Evolutionary conservation across 495 filamentous ascomycete genomes (phyloP).

Genomic region (Paragyromitra xinjiangensis): DNA sequence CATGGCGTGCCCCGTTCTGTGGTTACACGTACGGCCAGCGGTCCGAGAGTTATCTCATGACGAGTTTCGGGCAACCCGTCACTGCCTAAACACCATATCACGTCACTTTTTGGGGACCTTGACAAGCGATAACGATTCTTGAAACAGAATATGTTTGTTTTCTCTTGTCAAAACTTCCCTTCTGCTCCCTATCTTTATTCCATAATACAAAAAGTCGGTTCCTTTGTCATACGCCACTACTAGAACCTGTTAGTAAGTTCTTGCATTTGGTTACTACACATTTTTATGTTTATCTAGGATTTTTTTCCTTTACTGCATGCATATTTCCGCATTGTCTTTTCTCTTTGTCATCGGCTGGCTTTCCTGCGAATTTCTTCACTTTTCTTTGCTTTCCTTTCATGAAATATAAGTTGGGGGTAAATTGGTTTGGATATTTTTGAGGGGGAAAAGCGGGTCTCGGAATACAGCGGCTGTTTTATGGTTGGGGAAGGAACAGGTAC

Average conservation of each 20-base stretch:
- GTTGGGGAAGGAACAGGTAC: slow-evolving; percentile 36
- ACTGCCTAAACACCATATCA: slow-evolving; percentile 62
- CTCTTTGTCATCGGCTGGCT: slow-evolving; percentile 49
- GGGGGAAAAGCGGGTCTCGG: slow-evolving; percentile 45
- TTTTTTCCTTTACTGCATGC: slow-evolving; percentile 58
- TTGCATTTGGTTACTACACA: slow-evolving; percentile 56
- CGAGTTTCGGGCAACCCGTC: slow-evolving; percentile 70
- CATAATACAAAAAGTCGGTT: slow-evolving; percentile 57
- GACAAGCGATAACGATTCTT: slow-evolving; percentile 6
- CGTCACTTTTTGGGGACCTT: slow-evolving; percentile 13
- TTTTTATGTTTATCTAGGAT: slow-evolving; percentile 59
- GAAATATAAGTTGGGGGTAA: slow-evolving; percentile 58
- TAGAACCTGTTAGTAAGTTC: slow-evolving; percentile 57
- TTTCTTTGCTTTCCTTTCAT: slow-evolving; percentile 46
- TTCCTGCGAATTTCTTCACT: slow-evolving; percentile 42
- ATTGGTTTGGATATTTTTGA: slow-evolving; percentile 53
- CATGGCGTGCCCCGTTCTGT: slow-evolving; percentile 70
- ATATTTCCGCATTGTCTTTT: slow-evolving; percentile 53
- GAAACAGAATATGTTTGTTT: slow-evolving; percentile 43
- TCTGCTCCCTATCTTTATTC: slow-evolving; percentile 40
- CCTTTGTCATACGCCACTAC: slow-evolving; percentile 50
- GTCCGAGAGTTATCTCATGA: slow-evolving; percentile 71
- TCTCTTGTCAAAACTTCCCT: slow-evolving; percentile 33
- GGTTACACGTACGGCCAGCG: slow-evolving; percentile 74
- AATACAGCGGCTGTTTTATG: slow-evolving; percentile 48